Evolutionary conservation across 768 basidiomycete species (phyloP), one percentile per base, ranked within the genome.

Genomic region (Leccinum subtestaceum): DNA sequence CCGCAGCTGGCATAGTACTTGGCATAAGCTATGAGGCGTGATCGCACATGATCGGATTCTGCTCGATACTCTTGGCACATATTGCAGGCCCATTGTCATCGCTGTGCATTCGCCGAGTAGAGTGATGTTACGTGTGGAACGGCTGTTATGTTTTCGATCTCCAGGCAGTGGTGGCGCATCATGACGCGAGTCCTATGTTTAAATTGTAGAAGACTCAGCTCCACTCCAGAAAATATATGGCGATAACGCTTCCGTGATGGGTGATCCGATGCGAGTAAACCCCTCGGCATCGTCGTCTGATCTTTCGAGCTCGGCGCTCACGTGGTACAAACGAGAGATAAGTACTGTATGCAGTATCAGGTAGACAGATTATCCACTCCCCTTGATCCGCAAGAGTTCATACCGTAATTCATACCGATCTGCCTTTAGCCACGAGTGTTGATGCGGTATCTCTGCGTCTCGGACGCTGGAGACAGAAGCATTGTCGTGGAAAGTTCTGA

Each of bases 401-500:
- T 25, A 15, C 46, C 94, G 88, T 10, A 96, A 52, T 67, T 81
- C 80, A 46, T 82, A 86, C 82, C 88, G 92, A 63, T 87, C 87
- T 62, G 80, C 83, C 74, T 87, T 88, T 49, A 98, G 77, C 95
- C 95, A 98, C 15, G 84, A 81, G 73, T 98, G 96, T 65, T 95
- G 90, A 69, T 89, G 96, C 5, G 98, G 83, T 52, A 80, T 71
- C 62, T 89, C 89, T 0, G 96, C 96, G 60, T 82, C 84, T 4
- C 5, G 19, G 2, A 96, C 95, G n/a, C 96, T 84, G 65, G 79
- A 77, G 21, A 73, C 89, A 75, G 76, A 99, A 97, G 72, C 96
- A 98, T 64, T 82, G 80, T 29, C 71, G 79, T 21, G 98, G 75
- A 73, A 98, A 98, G 69, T 93, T 85, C 57, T 79, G 75, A n/a